These are phyloP conservation scores for Paecilomyces variotii DNA, from an alignment of 2,329 filamentous ascomycete species.

Conservation along the genomic window DNA sequence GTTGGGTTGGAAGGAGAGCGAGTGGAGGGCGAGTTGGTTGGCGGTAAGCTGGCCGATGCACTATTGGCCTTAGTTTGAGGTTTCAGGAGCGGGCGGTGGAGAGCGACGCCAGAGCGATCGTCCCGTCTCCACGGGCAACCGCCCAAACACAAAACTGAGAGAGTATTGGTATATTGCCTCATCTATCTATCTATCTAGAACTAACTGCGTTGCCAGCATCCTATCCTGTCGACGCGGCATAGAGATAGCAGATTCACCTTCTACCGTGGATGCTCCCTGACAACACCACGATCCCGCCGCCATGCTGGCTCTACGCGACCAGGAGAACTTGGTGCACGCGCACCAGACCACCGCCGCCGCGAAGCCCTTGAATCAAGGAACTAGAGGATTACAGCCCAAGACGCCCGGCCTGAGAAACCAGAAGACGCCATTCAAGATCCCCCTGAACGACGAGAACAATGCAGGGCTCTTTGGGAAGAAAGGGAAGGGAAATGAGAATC, in stretches of 20 bases:
- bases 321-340: constrained; percentile 76
- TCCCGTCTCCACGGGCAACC: constrained; percentile 34
- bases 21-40: constrained; percentile 11
- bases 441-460: constrained; percentile 81
- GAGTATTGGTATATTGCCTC: neutral
- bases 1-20: constrained; percentile 5
- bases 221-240: neutral
- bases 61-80: neutral
- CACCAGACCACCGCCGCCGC: constrained; percentile 62
- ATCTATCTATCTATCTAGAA: constrained; percentile 12
- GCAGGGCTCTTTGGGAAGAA: constrained; percentile 52
- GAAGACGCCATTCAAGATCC: constrained; percentile 74
- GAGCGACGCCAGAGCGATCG: constrained; percentile 1
- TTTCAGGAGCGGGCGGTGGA: constrained; percentile 1
- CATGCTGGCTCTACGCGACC: constrained; percentile 75
- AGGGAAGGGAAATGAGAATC: constrained; percentile 48
- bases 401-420: constrained; percentile 68
- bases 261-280: neutral
- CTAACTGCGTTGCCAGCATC: constrained; percentile 2
- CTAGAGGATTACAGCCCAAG: constrained; percentile 58
- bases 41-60: neutral
- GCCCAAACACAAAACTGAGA: constrained; percentile 11
- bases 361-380: constrained; percentile 63
- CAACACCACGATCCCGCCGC: constrained; percentile 14
- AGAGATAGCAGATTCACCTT: neutral